phyloP scores from a whole-genome alignment of 2,329 filamentous ascomycete genomes.

The Hirsutella thompsonii region DNA sequence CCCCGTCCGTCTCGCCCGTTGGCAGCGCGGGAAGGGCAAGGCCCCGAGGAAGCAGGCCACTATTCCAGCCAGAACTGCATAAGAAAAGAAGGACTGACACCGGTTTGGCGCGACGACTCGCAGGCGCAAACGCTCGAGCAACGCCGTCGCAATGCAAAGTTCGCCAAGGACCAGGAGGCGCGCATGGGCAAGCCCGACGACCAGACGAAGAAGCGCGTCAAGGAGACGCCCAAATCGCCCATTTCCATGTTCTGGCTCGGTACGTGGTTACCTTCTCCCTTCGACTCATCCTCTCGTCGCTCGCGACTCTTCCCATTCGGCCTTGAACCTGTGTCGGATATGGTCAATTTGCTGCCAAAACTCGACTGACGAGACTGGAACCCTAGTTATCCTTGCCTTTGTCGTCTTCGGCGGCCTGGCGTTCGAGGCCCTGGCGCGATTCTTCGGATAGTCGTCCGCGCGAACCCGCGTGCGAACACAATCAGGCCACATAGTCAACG shows the following conservation, averaged over 20 bases:
- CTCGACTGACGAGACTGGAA: background rate
- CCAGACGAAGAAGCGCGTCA: slow-evolving; percentile 46
- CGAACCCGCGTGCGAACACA: background rate
- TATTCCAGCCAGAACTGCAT: too few relatives aligned
- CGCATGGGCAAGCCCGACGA: slow-evolving; percentile 64
- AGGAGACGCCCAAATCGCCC: slow-evolving; percentile 44
- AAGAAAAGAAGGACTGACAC: too few relatives aligned
- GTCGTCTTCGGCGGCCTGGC: slow-evolving; percentile 47
- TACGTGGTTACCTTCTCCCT: slow-evolving; percentile 24
- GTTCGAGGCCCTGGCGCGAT: slow-evolving; percentile 43
- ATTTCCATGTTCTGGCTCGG: slow-evolving; percentile 53
- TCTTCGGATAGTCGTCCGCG: slow-evolving; percentile 24
- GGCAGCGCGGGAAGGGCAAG: too few relatives aligned
- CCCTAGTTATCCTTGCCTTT: slow-evolving; percentile 41
- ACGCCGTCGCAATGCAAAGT: slow-evolving; percentile 68
- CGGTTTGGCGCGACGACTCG: background rate
- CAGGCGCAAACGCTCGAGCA: slow-evolving; percentile 78
- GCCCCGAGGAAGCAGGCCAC: too few relatives aligned
- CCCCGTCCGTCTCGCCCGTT: too few relatives aligned
- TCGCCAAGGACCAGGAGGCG: slow-evolving; percentile 57
- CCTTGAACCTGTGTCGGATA: background rate
- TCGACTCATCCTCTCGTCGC: background rate
- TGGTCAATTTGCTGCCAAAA: too few relatives aligned
- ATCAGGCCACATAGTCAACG: background rate
- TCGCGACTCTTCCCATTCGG: background rate